Evolutionary conservation across 345 rosid species (phyloP).

Genomic region (Corchorus olitorius): DNA sequence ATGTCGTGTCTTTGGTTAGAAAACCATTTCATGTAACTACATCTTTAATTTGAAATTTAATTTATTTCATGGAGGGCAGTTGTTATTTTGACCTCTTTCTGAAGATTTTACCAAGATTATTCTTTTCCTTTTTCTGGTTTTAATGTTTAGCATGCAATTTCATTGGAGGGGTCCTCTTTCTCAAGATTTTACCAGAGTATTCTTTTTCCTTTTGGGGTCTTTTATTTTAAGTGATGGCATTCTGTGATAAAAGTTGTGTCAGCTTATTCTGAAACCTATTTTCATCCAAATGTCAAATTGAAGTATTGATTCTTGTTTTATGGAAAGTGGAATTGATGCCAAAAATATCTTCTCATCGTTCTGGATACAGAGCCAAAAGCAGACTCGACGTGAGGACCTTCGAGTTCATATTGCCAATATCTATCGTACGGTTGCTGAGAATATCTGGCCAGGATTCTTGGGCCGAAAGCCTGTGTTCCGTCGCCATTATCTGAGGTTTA

Average conservation of each 20-base stretch:
- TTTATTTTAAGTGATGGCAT: not conserved
- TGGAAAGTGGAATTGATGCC: not conserved
- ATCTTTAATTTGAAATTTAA: not conserved
- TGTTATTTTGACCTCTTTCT: slow-evolving; percentile 2
- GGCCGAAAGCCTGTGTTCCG: slow-evolving; percentile 82
- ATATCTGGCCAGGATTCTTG: slow-evolving; percentile 96
- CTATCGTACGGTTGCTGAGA: slow-evolving; percentile 88
- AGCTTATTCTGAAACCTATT: not conserved
- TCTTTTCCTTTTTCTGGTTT: not conserved
- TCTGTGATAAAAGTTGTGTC: not conserved
- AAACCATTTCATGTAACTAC: not conserved
- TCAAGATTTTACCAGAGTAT: not conserved
- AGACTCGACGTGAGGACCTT: slow-evolving; percentile 89
- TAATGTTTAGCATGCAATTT: not conserved
- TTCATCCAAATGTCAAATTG: not conserved
- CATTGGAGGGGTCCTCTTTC: not conserved
- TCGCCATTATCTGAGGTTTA: slow-evolving; percentile 88
- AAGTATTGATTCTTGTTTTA: not conserved
- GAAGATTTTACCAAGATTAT: not conserved
- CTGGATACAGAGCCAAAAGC: slow-evolving; percentile 74
- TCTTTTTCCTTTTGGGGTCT: not conserved
- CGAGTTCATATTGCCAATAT: slow-evolving; percentile 85
- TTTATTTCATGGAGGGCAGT: not conserved
- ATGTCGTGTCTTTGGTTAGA: no score
- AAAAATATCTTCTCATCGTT: slow-evolving; percentile 6